Base-by-base conservation (phyloP, 2,329 filamentous ascomycete genomes). In the Myriosclerotinia duriaeana region DNA sequence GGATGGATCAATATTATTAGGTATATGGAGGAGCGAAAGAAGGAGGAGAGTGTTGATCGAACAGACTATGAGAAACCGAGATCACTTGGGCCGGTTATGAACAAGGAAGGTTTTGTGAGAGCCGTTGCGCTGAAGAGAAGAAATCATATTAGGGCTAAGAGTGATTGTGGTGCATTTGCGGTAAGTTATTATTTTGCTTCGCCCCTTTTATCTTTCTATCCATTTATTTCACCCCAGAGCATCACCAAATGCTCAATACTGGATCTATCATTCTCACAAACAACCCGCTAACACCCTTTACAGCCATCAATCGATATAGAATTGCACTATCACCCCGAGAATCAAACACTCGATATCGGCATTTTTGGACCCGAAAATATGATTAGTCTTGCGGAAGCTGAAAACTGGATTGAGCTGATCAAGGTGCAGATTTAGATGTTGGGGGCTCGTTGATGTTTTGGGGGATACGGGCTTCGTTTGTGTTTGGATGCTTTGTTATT, bases 1-100 rank as follows among this genome's bases (percentile, higher is more conserved):
- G 87, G 84, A 0, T 94, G 91, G 78, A 87, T 97, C 72, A 97
- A 97, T 76, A 95, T 96, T 70, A 77, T 96, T 22, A 86, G 74
- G 54, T 54, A 66, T 1, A 1, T 17, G 5, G 22, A 64, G 11
- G 34, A 38, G 12, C 42, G 30, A 17, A 34, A 34, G 20, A 20
- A 8, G 6, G 7, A n/a, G 2, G 44, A 48, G 7, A 48, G n/a
- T n/a, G 44, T n/a, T 48, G 44, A 48, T 50, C 12, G 22, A 48
- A 34, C 40, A 26, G 9, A 42, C 1, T 4, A 14, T 8, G 17
- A 12, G 4, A 17, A 2, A n/a, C 12, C 1, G 20, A 20, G 3
- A 20, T 22, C 50, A 8, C 1, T 61, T 8, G 20, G 12, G 38
- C 30, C 30, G 2, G 8, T 61, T n/a, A 15, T 26, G 8, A 34